A percentile compares a stretch with the other conserved stretches of the same genome.
Conservation (phyloP, 257 asterid species). For the Nicotiana undulata region DNA sequence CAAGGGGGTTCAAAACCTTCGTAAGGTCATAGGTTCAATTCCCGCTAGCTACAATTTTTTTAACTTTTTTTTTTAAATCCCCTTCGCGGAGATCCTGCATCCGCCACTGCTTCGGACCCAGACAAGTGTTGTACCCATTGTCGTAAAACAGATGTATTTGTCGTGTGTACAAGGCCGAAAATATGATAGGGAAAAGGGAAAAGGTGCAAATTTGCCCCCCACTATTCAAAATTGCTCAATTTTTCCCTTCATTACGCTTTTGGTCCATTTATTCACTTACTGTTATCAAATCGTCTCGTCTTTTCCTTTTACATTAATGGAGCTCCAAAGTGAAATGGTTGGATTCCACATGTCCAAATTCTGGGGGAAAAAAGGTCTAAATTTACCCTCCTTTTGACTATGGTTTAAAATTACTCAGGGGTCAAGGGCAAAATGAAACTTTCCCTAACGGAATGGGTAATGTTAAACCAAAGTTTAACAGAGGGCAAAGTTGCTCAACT, state of each 20-base stretch:
- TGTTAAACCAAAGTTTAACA: background rate
- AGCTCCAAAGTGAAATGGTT: background rate
- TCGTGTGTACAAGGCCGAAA: background rate
- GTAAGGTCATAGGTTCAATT: too few relatives aligned
- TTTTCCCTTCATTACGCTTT: background rate
- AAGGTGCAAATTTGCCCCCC: background rate
- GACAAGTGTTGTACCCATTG: background rate
- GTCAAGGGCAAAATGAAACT: background rate
- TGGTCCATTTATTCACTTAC: background rate
- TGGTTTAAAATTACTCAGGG: background rate
- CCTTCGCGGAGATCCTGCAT: too few relatives aligned
- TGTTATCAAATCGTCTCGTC: background rate
- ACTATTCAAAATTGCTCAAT: background rate
- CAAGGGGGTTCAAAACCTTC: too few relatives aligned
- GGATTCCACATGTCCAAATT: background rate
- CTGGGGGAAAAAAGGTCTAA: background rate
- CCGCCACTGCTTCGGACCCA: background rate
- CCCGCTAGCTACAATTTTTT: too few relatives aligned
- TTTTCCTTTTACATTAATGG: background rate
- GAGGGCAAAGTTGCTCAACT: background rate
- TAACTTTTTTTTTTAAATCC: too few relatives aligned
- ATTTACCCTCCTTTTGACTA: background rate
- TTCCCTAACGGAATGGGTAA: background rate
- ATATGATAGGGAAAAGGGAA: background rate
- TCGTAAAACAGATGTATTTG: background rate